Percentiles rank a stretch among this genome's conserved stretches.
These are phyloP conservation scores for slime mould (Dictyostelium discoideum) DNA, from an alignment of 78 protist species.

Conservation along the genomic window dicty_2.7 NC_007090.3:940501-941000, in stretches of 20 bases:
- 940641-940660: conserved; percentile 72
- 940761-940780: conserved; percentile 97
- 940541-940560: conserved; percentile 98
- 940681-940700: conserved; percentile 99
- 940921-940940: conserved; percentile 56
- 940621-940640: conserved; percentile 81
- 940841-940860: conserved; percentile 73
- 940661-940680: conserved; percentile 95
- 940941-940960: conserved; percentile 52
- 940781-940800: conserved; percentile 65
- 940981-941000: conserved; percentile 24
- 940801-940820: conserved; percentile 75
- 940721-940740: conserved; percentile 87
- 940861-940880: conserved; percentile 83
- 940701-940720: conserved; percentile 99
- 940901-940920: conserved; percentile 45
- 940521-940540: conserved; percentile 91
- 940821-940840: conserved; percentile 57
- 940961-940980: conserved; percentile 27
- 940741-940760: conserved; percentile 98
- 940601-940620: conserved; percentile 30
- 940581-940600: conserved; percentile 73
- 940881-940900: conserved; percentile 68
- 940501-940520: conserved; percentile 92
- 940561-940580: conserved; percentile 99